These are phyloP conservation scores for Penicillium sp. DNA, from an alignment of 2,329 filamentous ascomycete genomes.

Conservation along the genomic window DNA sequence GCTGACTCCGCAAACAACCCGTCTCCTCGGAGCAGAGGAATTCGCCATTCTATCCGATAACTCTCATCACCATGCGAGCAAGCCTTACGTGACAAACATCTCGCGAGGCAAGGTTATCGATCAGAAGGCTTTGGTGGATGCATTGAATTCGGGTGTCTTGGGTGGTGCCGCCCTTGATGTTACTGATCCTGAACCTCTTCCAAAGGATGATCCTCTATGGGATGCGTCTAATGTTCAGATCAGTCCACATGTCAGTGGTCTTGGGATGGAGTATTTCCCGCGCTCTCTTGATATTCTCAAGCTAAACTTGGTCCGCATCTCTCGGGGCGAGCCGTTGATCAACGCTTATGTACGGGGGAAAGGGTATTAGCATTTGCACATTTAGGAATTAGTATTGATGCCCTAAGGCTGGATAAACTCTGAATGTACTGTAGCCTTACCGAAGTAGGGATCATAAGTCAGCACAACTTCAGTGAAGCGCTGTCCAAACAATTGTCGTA, in stretches of 20 bases:
- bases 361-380: conserved; percentile 52
- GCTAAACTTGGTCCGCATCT: conserved; percentile 54
- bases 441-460: neutral
- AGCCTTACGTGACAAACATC: conserved; percentile 69
- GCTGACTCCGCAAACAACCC: conserved; percentile 55
- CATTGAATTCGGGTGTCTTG: conserved; percentile 55
- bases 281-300: conserved; percentile 58
- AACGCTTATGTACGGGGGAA: conserved; percentile 61
- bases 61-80: conserved; percentile 28
- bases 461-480: neutral
- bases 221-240: conserved; percentile 66
- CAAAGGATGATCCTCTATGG: conserved; percentile 67
- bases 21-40: conserved; percentile 55
- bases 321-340: conserved; percentile 55
- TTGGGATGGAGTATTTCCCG: conserved; percentile 54
- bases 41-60: conserved; percentile 52
- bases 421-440: neutral
- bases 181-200: conserved; percentile 75
- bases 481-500: neutral
- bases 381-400: neutral
- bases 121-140: conserved; percentile 61
- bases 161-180: conserved; percentile 73
- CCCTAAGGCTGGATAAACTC: no score
- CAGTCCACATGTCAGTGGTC: conserved; percentile 63
- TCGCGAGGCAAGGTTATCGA: conserved; percentile 64